These are phyloP conservation scores for Sporothrix phasma DNA, from an alignment of 2,329 filamentous ascomycete species.

Conservation along the genomic window DNA sequence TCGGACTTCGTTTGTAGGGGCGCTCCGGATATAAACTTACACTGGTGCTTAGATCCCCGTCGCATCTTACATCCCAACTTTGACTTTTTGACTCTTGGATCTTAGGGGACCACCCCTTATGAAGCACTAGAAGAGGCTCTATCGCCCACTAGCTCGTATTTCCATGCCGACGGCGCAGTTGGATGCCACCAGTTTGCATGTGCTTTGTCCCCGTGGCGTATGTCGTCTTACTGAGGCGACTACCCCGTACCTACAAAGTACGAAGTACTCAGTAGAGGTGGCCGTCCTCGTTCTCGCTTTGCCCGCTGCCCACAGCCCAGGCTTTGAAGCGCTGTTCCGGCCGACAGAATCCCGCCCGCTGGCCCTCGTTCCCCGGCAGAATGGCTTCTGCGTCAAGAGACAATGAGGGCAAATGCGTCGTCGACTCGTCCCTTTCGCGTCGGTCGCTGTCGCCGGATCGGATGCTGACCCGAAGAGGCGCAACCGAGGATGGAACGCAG, in stretches of 20 bases:
- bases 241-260: no score
- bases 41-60: no score
- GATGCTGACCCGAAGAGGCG: neutral
- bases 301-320: neutral
- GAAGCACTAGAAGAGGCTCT: neutral
- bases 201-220: no score
- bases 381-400: neutral
- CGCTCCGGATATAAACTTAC: no score
- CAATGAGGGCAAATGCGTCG: neutral
- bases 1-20: no score
- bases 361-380: neutral
- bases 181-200: no score
- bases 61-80: no score
- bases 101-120: neutral
- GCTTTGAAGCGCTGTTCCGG: neutral
- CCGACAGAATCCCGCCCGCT: neutral
- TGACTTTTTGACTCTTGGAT: no score
- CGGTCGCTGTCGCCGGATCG: neutral
- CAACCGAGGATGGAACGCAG: conserved; percentile 3
- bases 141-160: conserved; percentile 1
- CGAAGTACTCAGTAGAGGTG: no score
- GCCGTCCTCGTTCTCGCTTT: neutral
- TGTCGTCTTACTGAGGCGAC: no score
- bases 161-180: neutral
- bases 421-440: neutral